These are phyloP conservation scores for Cladobotryum mycophilum DNA, from an alignment of 2,329 filamentous ascomycete genomes.

Conservation along the genomic window DNA sequence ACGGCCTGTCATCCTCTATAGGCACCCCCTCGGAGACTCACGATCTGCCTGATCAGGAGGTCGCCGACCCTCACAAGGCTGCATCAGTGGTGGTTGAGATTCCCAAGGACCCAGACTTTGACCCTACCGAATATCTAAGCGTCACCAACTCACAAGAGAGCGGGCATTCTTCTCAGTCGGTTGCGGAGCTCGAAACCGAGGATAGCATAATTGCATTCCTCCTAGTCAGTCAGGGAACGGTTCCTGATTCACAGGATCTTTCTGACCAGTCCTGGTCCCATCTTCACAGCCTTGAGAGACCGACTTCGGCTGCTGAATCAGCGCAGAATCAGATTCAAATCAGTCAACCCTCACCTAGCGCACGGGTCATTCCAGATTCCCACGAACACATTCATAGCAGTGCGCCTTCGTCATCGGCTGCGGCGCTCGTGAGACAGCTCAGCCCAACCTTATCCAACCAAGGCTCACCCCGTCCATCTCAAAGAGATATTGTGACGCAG, in stretches of 20 bases:
- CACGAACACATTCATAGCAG: constrained; percentile 4
- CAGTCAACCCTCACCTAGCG: not conserved
- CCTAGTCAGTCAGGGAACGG: constrained; percentile 30
- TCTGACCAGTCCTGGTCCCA: constrained; percentile 21
- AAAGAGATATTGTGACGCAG: constrained; percentile 12
- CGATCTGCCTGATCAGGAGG: constrained; percentile 13
- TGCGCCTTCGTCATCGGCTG: constrained; percentile 7
- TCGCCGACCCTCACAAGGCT: constrained; percentile 6
- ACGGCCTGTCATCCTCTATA: constrained; percentile 21
- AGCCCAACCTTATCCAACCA: constrained; percentile 1
- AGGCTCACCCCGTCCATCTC: constrained; percentile 6
- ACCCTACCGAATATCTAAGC: constrained; percentile 31
- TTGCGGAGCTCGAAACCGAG: constrained; percentile 31
- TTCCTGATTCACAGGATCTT: constrained; percentile 39
- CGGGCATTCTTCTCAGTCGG: constrained; percentile 23
- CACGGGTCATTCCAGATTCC: constrained; percentile 14
- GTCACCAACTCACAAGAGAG: constrained; percentile 24
- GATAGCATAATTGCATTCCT: constrained; percentile 27
- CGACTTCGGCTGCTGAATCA: not conserved
- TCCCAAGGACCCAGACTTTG: constrained; percentile 24
- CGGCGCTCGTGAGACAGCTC: not conserved
- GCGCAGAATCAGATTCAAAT: not conserved
- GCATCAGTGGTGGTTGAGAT: constrained; percentile 25
- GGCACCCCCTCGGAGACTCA: constrained; percentile 16
- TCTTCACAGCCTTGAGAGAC: constrained; percentile 1